Percentiles rank a stretch among this genome's conserved stretches.
Conservation (phyloP, 192 early-diverging fungal genomes). For the Bifiguratus adelaidae region DNA sequence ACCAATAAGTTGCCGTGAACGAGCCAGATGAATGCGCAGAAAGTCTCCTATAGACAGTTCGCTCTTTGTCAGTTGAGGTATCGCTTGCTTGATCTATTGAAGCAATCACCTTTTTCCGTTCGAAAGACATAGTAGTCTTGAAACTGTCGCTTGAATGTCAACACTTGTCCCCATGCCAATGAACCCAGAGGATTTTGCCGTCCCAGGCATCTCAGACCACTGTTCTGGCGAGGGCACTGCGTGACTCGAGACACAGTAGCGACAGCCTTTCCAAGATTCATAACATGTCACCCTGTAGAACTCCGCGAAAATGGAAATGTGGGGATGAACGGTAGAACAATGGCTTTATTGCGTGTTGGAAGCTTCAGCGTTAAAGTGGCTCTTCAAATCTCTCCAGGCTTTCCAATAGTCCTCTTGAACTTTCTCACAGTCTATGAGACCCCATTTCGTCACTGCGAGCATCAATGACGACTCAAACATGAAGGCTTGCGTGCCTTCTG, state of each 20-base stretch:
- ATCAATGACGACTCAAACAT: slow-evolving; percentile 91
- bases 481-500: slow-evolving; percentile 80
- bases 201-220: too few species aligned
- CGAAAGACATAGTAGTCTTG: slow-evolving; percentile 15
- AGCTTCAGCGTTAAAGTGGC: slow-evolving; percentile 29
- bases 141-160: too few species aligned
- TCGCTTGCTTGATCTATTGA: not conserved
- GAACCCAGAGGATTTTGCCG: too few species aligned
- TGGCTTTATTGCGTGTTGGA: too few species aligned
- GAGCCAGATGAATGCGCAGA: slow-evolving; percentile 28
- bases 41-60: slow-evolving; percentile 2
- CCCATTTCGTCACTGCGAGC: slow-evolving; percentile 76
- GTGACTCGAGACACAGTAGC: too few species aligned
- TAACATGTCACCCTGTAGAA: too few species aligned
- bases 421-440: slow-evolving; percentile 53
- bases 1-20: slow-evolving; percentile 35
- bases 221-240: too few species aligned
- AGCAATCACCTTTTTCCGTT: slow-evolving; percentile 5
- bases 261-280: too few species aligned
- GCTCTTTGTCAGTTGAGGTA: not conserved
- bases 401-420: slow-evolving; percentile 80
- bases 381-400: slow-evolving; percentile 63
- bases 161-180: too few species aligned
- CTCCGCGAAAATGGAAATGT: too few species aligned
- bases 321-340: too few species aligned